These are phyloP conservation scores for Phytophthora foliorum DNA, from an alignment of 352 stramenopile species.

Conservation along the genomic window DNA sequence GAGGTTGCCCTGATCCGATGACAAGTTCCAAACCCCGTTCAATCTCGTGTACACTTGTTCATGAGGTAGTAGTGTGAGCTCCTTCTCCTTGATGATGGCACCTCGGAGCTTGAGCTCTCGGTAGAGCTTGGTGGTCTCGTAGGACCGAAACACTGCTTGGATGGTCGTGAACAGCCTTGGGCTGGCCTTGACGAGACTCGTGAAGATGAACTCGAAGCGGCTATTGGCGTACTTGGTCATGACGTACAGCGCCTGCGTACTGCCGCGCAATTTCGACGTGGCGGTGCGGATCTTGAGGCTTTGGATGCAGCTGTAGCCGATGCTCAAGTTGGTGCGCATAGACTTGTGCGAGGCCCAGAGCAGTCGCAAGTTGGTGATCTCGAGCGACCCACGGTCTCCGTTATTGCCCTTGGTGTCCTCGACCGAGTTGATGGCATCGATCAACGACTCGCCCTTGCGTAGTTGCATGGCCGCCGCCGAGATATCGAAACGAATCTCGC, in stretches of 20 bases:
- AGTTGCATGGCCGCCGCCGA: constrained; percentile 64
- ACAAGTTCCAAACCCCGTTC: constrained; percentile 94
- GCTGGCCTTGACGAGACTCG: constrained; percentile 92
- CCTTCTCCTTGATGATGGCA: constrained; percentile 93
- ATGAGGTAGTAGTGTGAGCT: constrained; percentile 87
- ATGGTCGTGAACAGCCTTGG: constrained; percentile 94
- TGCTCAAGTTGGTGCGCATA: constrained; percentile 87
- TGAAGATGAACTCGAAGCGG: constrained; percentile 96
- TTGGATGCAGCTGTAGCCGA: constrained; percentile 87
- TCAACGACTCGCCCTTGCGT: constrained; percentile 84
- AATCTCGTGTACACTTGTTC: constrained; percentile 92
- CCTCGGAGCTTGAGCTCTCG: constrained; percentile 94
- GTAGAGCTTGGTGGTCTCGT: constrained; percentile 94
- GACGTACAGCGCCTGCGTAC: constrained; percentile 93
- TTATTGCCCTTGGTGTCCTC: constrained; percentile 97
- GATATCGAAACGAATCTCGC: constrained; percentile 93
- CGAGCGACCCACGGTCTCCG: constrained; percentile 87
- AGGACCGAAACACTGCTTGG: constrained; percentile 93
- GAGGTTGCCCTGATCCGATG: constrained; percentile 93
- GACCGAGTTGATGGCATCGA: constrained; percentile 95
- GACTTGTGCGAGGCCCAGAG: constrained; percentile 93
- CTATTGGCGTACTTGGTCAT: constrained; percentile 91
- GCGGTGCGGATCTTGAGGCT: constrained; percentile 92
- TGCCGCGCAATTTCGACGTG: constrained; percentile 90
- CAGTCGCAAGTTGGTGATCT: constrained; percentile 94